These are phyloP conservation scores for Phytophthora nicotianae DNA, from an alignment of 352 stramenopile species.

Conservation along the genomic window DNA sequence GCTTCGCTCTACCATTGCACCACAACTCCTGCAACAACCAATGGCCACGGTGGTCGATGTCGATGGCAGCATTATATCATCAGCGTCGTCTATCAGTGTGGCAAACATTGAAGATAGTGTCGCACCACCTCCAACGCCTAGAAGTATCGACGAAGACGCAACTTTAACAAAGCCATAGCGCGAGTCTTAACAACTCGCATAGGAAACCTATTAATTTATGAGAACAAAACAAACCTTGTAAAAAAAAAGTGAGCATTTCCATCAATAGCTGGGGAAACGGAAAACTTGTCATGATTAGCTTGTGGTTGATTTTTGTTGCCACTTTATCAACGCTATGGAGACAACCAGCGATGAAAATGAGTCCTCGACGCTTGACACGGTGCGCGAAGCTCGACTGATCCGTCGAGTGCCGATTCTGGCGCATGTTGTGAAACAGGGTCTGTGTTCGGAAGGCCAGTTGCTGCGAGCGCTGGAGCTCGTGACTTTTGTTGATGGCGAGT, in stretches of 20 bases:
- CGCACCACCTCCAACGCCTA: background rate
- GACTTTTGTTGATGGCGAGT: conserved; percentile 58
- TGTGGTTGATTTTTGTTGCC: background rate
- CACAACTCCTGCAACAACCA: conserved; percentile 41
- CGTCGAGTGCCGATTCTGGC: conserved; percentile 56
- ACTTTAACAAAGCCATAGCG: conserved; percentile 24
- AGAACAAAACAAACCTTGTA: conserved; percentile 25
- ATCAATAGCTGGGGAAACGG: conserved; percentile 23
- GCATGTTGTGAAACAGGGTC: conserved; percentile 48
- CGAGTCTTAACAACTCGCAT: conserved; percentile 6
- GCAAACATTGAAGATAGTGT: conserved; percentile 8
- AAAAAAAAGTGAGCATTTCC: conserved; percentile 2
- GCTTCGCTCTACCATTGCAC: conserved; percentile 58
- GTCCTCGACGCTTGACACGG: conserved; percentile 16
- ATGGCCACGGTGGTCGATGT: conserved; percentile 16
- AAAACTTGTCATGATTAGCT: conserved; percentile 6
- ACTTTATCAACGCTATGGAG: conserved; percentile 13
- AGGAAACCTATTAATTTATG: conserved; percentile 38
- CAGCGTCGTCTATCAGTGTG: conserved; percentile 6
- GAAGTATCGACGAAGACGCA: conserved; percentile 13
- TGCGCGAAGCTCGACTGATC: conserved; percentile 59
- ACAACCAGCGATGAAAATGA: conserved; percentile 19
- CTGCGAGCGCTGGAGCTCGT: conserved; percentile 39
- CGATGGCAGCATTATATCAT: conserved; percentile 21
- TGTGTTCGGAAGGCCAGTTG: conserved; percentile 52